A percentile compares a stretch with the other conserved stretches of the same genome.
phyloP scores from a whole-genome alignment of 352 stramenopile genomes.

The Phytophthora sp. region DNA sequence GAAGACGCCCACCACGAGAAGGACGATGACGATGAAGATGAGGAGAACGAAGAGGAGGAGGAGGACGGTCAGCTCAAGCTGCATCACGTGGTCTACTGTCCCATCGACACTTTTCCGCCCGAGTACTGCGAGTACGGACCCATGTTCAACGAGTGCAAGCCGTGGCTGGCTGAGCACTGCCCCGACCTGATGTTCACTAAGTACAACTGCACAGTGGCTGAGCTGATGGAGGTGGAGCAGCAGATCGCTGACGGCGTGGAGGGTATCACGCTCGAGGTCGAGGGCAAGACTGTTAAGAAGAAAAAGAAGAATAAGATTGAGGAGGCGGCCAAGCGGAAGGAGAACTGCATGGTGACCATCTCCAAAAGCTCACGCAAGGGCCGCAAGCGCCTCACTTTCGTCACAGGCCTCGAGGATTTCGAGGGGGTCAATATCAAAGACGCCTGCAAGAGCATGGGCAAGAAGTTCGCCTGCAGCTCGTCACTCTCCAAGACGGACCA shows the following conservation, averaged over 20 bases:
- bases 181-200: constrained; percentile 78
- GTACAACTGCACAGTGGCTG: constrained; percentile 83
- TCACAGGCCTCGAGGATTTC: constrained; percentile 84
- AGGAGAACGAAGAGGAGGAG: constrained; percentile 48
- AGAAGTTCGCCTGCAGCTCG: constrained; percentile 84
- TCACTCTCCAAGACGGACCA: constrained; percentile 79
- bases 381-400: constrained; percentile 82
- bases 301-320: constrained; percentile 87
- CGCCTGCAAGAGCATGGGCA: constrained; percentile 76
- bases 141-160: constrained; percentile 87
- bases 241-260: constrained; percentile 83
- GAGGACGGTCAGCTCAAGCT: constrained; percentile 55
- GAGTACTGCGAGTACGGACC: constrained; percentile 90
- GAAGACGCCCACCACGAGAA: constrained; percentile 48
- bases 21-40: constrained; percentile 55
- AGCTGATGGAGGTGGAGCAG: constrained; percentile 78
- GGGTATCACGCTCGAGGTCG: constrained; percentile 75
- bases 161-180: constrained; percentile 78
- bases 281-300: constrained; percentile 79
- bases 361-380: constrained; percentile 81
- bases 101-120: constrained; percentile 81
- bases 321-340: constrained; percentile 72
- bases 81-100: constrained; percentile 76
- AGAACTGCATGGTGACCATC: constrained; percentile 71
- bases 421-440: constrained; percentile 87